phyloP scores from a whole-genome alignment of 768 basidiomycete genomes.

The Cystobasidium tubakii region DNA sequence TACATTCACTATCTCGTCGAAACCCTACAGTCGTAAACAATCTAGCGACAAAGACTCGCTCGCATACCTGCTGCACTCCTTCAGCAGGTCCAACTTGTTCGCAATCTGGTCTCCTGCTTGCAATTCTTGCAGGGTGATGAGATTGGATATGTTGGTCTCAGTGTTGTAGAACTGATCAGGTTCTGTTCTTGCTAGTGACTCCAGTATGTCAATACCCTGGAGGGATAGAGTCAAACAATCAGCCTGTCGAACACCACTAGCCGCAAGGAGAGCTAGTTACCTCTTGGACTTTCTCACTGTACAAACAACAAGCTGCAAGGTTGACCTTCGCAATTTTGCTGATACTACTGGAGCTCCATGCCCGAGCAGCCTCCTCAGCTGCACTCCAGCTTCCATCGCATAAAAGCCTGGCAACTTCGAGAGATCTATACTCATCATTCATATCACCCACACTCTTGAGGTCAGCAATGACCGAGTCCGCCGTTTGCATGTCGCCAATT shows the following conservation, averaged over 20 bases:
- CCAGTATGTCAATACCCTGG: conserved; percentile 10
- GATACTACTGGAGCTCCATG: background rate
- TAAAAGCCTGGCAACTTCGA: background rate
- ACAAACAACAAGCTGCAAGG: conserved; percentile 16
- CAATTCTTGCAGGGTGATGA: conserved; percentile 27
- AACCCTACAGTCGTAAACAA: background rate
- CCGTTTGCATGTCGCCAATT: background rate
- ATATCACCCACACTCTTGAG: background rate
- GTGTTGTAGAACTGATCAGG: conserved; percentile 21
- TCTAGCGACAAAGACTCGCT: background rate
- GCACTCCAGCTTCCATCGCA: background rate
- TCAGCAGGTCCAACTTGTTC: conserved; percentile 26
- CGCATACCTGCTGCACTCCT: conserved; percentile 16
- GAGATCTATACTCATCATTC: background rate
- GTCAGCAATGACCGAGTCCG: background rate
- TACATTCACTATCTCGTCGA: no score
- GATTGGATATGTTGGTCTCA: conserved; percentile 16
- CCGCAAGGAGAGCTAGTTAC: background rate
- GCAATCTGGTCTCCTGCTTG: conserved; percentile 23
- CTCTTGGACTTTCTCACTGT: conserved; percentile 13
- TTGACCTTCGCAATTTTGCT: background rate
- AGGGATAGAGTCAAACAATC: no score
- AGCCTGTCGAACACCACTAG: no score
- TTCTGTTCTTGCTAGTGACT: background rate
- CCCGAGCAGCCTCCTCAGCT: conserved; percentile 13